These are phyloP conservation scores for Phytophthora hibernalis DNA, from an alignment of 352 stramenopile genomes.

Conservation along the genomic window DNA sequence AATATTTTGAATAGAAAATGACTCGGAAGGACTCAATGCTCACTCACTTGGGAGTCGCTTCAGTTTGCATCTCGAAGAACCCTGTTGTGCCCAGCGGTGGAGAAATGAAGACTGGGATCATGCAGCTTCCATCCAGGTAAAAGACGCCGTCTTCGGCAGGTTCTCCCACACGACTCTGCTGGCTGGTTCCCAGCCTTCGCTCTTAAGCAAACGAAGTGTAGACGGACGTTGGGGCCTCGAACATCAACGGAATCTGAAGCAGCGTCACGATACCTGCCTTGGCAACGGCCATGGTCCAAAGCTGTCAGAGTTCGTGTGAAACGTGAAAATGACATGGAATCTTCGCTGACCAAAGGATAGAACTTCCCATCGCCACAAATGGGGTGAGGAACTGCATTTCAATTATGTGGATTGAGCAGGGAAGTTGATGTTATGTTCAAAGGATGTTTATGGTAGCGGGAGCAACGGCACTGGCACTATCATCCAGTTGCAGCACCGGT, in stretches of 20 bases:
- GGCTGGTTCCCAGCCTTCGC: neutral
- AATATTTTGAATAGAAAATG: neutral
- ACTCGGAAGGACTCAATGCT: neutral
- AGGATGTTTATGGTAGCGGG: too few species aligned
- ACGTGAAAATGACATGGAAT: neutral
- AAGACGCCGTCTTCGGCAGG: neutral
- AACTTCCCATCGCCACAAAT: neutral
- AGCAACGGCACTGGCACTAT: too few species aligned
- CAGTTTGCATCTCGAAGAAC: neutral
- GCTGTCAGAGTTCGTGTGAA: neutral
- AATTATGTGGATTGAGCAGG: too few species aligned
- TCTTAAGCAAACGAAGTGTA: neutral
- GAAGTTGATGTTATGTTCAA: too few species aligned
- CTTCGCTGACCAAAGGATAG: neutral
- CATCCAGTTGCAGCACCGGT: too few species aligned
- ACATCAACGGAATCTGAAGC: neutral
- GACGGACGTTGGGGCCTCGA: neutral
- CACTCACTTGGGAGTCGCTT: neutral
- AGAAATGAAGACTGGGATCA: neutral
- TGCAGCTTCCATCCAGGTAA: neutral
- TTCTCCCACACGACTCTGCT: slow-evolving; percentile 1
- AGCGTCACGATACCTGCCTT: neutral
- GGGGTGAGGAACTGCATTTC: neutral
- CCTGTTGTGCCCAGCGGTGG: neutral
- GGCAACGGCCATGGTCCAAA: neutral